Base-by-base conservation (phyloP, 2,329 filamentous ascomycete species). In the Colletotrichum somersetense region DNA sequence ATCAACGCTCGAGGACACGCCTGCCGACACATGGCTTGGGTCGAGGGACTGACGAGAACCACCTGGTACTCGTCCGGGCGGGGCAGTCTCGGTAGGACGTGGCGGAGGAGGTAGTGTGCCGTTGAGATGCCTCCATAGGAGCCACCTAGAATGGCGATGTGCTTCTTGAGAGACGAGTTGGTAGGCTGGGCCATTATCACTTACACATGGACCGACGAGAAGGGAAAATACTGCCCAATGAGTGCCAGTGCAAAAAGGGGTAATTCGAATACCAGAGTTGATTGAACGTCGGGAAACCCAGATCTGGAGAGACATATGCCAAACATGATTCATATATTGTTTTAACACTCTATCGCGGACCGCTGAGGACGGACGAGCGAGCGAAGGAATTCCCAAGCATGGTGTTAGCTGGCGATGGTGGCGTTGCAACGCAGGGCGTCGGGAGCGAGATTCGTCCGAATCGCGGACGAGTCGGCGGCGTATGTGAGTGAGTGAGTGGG, bases 31-130 rank as follows among this genome's bases (percentile, higher is more conserved):
- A 86, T 79, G 18, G 77, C 78, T 64, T 86, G 74, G 0, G 80
- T 76, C 0, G 85, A 83, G 16, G 82, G 62, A 71, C 82, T 85
- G 74, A 87, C 74, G 11, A 88, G 77, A 33, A 84, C 74, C 52
- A 88, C 75, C 48, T 83, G 79, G 74, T 85, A 86, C 0, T 76
- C 68, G 0, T 76, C 63, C 33, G 79, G 78, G n/a, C 79, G 75
- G 1, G 82, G 78, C 0, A 83, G 74, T 64, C 79, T 73, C 0
- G 87, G 85, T 12, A 89, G 58, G 33, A 81, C 81, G 79, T 90
- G 86, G 72, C 85, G 85, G 38, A 88, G 83, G 38, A 88, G 79
- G 74, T 88, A 87, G 74, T 90, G 88, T 1, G 88, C 86, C 5
- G 80, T 82, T 7, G 84, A 85, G 5, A 88, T 67, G 33, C 88